Conservation (phyloP, 1,139 yeast species). For the Trichomonascaceae sp. region DNA sequence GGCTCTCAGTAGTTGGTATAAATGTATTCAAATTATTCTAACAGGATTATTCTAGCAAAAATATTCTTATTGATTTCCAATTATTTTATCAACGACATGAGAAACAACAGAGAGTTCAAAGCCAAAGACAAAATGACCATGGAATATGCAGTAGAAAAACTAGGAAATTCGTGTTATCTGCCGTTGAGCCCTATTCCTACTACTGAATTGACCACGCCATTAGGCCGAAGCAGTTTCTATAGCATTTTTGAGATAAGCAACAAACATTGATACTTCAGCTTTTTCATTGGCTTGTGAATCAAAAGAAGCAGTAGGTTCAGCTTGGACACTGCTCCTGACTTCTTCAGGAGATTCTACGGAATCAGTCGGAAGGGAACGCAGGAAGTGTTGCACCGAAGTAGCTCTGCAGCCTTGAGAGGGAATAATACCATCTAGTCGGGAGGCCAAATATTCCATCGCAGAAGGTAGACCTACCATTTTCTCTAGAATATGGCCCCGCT, state of each 20-base stretch:
- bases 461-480: constrained; percentile 9
- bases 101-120: not conserved
- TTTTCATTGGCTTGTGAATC: not conserved
- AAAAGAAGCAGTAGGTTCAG: not conserved
- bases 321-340: not conserved
- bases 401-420: not conserved
- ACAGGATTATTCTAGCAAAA: not conserved
- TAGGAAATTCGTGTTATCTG: not conserved
- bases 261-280: not conserved
- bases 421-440: not conserved
- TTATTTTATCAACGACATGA: not conserved
- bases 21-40: not conserved
- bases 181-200: not conserved
- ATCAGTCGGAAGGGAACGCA: not conserved
- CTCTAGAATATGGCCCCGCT: constrained; percentile 15
- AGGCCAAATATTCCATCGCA: constrained; percentile 13
- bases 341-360: not conserved
- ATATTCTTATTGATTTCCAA: not conserved
- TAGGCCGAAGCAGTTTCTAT: not conserved
- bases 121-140: not conserved
- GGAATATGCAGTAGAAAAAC: not conserved
- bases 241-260: not conserved
- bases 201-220: too few species aligned
- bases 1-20: not conserved
- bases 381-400: not conserved